Evolutionary conservation across 2,329 filamentous ascomycete genomes (phyloP).

Genomic region (Calonectria honghensis): DNA sequence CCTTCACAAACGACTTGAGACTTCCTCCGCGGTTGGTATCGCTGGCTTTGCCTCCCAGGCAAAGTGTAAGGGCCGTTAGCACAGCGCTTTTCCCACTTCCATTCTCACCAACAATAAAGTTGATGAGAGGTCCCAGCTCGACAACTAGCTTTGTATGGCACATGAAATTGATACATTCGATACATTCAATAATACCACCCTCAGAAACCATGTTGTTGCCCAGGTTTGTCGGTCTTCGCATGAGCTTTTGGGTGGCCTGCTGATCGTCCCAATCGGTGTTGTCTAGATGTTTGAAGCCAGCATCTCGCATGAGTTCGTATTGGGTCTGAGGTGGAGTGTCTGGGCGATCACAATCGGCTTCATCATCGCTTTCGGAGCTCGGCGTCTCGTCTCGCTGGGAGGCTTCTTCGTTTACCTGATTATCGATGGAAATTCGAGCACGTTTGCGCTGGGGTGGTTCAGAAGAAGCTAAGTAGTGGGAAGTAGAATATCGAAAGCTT

Average conservation of each 20-base stretch:
- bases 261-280: slow-evolving; percentile 76
- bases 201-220: slow-evolving; percentile 85
- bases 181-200: slow-evolving; percentile 90
- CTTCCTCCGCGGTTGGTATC: slow-evolving; percentile 94
- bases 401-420: slow-evolving; percentile 42
- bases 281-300: slow-evolving; percentile 74
- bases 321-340: slow-evolving; percentile 72
- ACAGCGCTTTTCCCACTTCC: slow-evolving; percentile 98
- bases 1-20: slow-evolving; percentile 92
- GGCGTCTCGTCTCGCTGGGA: slow-evolving; percentile 50
- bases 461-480: background rate
- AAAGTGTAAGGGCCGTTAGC: slow-evolving; percentile 92
- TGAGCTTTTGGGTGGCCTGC: slow-evolving; percentile 78
- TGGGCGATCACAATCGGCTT: slow-evolving; percentile 52
- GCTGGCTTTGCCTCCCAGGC: slow-evolving; percentile 94
- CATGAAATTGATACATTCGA: slow-evolving; percentile 96
- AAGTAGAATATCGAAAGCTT: slow-evolving; percentile 52
- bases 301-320: slow-evolving; percentile 77
- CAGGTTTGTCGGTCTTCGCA: slow-evolving; percentile 67
- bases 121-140: slow-evolving; percentile 93
- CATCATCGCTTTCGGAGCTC: slow-evolving; percentile 58
- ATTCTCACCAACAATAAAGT: slow-evolving; percentile 98
- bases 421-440: slow-evolving; percentile 57
- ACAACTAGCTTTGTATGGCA: slow-evolving; percentile 90
- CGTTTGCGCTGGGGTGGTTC: slow-evolving; percentile 56